Evolutionary conservation across 2,329 filamentous ascomycete genomes (phyloP).

Genomic region (Cladosporium velox): DNA sequence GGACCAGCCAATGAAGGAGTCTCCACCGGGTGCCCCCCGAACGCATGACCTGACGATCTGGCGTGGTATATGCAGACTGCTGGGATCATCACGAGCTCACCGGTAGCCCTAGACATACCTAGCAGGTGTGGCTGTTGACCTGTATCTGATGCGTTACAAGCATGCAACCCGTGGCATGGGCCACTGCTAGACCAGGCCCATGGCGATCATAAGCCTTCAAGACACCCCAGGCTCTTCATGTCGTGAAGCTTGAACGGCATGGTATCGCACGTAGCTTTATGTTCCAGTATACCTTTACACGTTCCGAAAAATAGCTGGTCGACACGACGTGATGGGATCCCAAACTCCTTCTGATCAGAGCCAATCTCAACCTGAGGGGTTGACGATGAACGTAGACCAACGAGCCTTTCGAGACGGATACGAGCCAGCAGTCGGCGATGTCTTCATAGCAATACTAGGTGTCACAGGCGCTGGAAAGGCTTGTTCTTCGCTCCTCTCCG

Average conservation of each 20-base stretch:
- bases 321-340: conserved; percentile 2
- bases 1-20: not conserved
- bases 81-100: not conserved
- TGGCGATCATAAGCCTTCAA: not conserved
- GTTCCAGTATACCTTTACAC: not conserved
- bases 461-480: conserved; percentile 43
- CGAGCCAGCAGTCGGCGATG: conserved; percentile 12
- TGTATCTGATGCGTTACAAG: not conserved
- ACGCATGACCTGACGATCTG: conserved; percentile 4
- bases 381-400: conserved; percentile 6
- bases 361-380: not conserved
- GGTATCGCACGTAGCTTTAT: not conserved
- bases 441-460: conserved; percentile 44
- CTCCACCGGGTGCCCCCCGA: not conserved
- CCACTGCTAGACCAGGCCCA: not conserved
- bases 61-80: not conserved
- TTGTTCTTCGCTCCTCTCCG: too few relatives aligned
- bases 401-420: conserved; percentile 16
- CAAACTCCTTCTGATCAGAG: not conserved
- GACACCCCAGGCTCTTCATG: not conserved
- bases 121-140: not conserved
- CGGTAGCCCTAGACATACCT: not conserved
- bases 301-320: not conserved
- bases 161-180: not conserved
- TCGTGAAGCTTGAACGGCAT: not conserved